These are phyloP conservation scores for Auricularia auricula-judae DNA, from an alignment of 768 basidiomycete genomes.

Conservation along the genomic window DNA sequence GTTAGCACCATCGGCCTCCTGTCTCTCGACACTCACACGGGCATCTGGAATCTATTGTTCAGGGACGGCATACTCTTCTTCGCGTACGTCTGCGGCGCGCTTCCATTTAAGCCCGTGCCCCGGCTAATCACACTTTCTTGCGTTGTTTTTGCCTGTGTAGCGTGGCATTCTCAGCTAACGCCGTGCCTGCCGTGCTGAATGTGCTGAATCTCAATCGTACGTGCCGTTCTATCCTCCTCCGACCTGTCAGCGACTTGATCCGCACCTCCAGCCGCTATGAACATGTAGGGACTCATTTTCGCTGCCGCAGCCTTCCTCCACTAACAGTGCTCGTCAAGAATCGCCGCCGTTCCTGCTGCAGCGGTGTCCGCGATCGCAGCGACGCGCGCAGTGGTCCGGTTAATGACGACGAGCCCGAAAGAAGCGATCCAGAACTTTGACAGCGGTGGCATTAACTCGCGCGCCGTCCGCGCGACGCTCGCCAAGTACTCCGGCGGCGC, in stretches of 20 bases:
- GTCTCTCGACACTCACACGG: slow-evolving; percentile 6
- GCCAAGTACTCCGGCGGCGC: background rate
- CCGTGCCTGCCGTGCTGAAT: background rate
- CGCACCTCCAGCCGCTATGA: background rate
- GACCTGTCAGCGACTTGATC: too few species aligned
- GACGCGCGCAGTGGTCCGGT: background rate
- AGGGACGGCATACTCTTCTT: slow-evolving; percentile 12
- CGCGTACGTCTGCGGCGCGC: slow-evolving; percentile 9
- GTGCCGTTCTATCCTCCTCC: too few species aligned
- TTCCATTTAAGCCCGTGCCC: slow-evolving; percentile 1
- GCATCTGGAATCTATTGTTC: slow-evolving; percentile 11
- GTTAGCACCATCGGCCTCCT: slow-evolving; percentile 9
- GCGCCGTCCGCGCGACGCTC: background rate
- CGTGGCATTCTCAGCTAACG: background rate
- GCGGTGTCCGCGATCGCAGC: background rate
- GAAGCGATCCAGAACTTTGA: background rate
- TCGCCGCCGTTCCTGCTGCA: background rate
- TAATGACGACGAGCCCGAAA: background rate
- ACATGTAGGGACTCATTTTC: background rate
- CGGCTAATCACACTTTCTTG: slow-evolving; percentile 2
- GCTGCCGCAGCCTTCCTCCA: too few species aligned
- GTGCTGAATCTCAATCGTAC: background rate
- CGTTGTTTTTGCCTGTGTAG: background rate
- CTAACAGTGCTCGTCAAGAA: background rate
- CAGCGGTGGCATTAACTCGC: background rate